These are phyloP conservation scores for Triticum dicoccoides DNA, from an alignment of 176 grass and related monocot genomes.

Conservation along the genomic window DNA sequence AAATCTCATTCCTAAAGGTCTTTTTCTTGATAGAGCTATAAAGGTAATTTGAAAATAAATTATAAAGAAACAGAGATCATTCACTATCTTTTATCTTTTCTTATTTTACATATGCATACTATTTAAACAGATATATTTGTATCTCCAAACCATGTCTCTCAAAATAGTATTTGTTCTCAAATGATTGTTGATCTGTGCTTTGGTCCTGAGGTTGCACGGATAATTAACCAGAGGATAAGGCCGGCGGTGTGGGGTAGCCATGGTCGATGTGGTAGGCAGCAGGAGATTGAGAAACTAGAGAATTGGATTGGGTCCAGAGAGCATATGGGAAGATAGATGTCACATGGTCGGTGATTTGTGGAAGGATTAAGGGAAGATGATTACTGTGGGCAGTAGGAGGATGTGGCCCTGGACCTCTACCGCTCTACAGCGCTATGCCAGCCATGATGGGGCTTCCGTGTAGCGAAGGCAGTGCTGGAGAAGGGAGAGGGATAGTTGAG, in stretches of 20 bases:
- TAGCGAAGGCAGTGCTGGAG: background rate
- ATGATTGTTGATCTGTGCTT: background rate
- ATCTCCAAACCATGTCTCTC: background rate
- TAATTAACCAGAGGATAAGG: background rate
- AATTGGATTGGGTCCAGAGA: no score
- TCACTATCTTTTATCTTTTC: background rate
- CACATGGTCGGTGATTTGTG: background rate
- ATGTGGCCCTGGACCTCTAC: background rate
- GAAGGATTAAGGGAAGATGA: background rate
- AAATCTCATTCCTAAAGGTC: constrained; percentile 97
- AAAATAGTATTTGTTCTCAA: constrained; percentile 20
- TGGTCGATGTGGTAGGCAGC: background rate
- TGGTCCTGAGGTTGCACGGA: background rate
- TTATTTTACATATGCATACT: background rate
- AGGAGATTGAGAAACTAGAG: no score
- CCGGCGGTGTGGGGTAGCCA: background rate
- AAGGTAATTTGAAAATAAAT: constrained; percentile 59
- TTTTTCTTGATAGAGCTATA: constrained; percentile 96
- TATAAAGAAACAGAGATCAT: background rate
- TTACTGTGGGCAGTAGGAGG: background rate
- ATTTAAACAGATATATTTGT: background rate
- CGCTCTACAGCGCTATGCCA: background rate
- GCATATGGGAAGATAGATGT: background rate
- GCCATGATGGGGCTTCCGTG: background rate
- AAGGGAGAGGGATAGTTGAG: background rate